Evolutionary conservation across 495 filamentous ascomycete genomes (phyloP).

Genomic region (Xylaria bambusicola): DNA sequence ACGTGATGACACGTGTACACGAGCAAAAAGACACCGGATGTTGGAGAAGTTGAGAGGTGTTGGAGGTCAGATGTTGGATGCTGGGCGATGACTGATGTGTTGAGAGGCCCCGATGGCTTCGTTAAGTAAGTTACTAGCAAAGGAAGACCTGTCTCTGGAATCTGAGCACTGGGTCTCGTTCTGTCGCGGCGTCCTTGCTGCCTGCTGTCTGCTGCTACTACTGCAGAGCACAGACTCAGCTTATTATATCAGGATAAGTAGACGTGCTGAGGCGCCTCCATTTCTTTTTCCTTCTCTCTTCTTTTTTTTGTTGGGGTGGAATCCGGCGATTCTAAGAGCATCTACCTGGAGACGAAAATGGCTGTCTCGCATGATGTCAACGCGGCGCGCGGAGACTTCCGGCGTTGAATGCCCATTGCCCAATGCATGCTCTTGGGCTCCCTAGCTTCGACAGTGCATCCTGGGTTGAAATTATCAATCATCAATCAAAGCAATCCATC

Average conservation of each 20-base stretch:
- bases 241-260: neutral
- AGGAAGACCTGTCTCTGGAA: neutral
- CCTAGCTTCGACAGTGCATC: neutral
- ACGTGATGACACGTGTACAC: constrained; percentile 10
- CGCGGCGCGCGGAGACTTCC: neutral
- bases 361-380: neutral
- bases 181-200: neutral
- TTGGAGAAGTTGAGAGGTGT: no score
- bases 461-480: no score
- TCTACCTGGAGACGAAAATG: constrained; percentile 1
- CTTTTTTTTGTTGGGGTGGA: neutral
- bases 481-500: neutral
- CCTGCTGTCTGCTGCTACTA: neutral
- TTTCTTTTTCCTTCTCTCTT: neutral
- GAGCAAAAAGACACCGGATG: neutral
- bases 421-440: neutral
- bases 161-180: neutral
- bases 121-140: neutral
- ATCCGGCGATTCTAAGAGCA: neutral
- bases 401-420: neutral
- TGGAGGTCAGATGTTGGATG: no score
- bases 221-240: constrained; percentile 8
- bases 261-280: neutral
- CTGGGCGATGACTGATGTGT: no score
- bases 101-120: neutral